Base-by-base conservation (phyloP, 1,284 basidiomycete genomes). In the Wallemia mellicola region DNA sequence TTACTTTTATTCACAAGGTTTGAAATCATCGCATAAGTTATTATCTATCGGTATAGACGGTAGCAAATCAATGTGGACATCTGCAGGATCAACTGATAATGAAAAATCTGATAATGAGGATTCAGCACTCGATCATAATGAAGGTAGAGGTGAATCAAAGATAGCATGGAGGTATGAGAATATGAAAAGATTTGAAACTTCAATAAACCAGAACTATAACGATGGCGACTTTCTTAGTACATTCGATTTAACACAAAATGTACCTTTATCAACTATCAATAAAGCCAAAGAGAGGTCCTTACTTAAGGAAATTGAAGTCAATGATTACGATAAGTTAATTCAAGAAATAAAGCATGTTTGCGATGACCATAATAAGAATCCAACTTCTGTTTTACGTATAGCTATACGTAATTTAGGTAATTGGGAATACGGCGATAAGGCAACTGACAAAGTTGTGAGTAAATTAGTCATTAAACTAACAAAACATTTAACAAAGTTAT, bases 101-200 rank as follows among this genome's bases (percentile, higher is more conserved):
- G 68, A 55, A 3, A 60, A 61, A 3, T 61, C 62, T 59, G 65
- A 63, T 7, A 68, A 65, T 57, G 64, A 63, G 17, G 61, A 64
- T 59, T 65, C 61, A 27, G 65, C 64, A 2, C 71, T 73, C 30
- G 71, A 71, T 54, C 72, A 73, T 60, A 76, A 76, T 61, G 69
- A 68, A 38, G 56, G 62, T 61, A 67, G 70, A 60, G 71, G 75
- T 32, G 77, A 75, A 64, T 79, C 87, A 63, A 86, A 83, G 71
- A 94, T 95, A 66, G 92, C 92, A 33, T 98, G 92, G 86, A 76
- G 92, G 66, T 98, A 98, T 69, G 84, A 86, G 66, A 76, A 79
- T 62, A 83, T 94, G 83, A 85, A 82, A 71, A 81, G 77, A 70
- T 92, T 92, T 69, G 80, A 84, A 71, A 94, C 88, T 1, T 88